Percentiles rank a stretch among this genome's conserved stretches.
phyloP scores from a whole-genome alignment of 352 stramenopile species.

The Stephanocyclus meneghinianus region DNA sequence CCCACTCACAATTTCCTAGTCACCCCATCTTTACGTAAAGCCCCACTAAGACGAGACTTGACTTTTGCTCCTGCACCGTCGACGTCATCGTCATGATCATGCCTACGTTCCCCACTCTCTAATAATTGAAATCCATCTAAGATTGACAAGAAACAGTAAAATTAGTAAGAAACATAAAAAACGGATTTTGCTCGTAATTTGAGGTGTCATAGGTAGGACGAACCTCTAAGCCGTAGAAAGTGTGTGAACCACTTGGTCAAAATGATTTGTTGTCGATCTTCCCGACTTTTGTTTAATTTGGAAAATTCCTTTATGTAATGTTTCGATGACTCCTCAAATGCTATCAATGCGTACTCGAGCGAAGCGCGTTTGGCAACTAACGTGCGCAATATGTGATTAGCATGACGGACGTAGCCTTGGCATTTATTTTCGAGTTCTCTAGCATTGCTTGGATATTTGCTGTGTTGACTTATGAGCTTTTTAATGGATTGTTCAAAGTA shows the following conservation, averaged over 20 bases:
- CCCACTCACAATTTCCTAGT: constrained; percentile 37
- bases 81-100: constrained; percentile 31
- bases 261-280: constrained; percentile 8
- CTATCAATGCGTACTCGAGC: constrained; percentile 27
- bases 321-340: constrained; percentile 24
- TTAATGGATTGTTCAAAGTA: constrained; percentile 23
- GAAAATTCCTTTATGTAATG: constrained; percentile 24
- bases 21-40: constrained; percentile 33
- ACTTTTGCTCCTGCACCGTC: constrained; percentile 17
- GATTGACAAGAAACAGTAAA: not conserved
- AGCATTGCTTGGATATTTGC: not conserved
- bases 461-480: constrained; percentile 11
- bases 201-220: not conserved
- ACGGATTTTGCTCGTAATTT: not conserved
- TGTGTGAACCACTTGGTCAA: constrained; percentile 40
- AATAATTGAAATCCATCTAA: constrained; percentile 53
- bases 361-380: constrained; percentile 33
- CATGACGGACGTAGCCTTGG: constrained; percentile 20
- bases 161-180: not conserved
- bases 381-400: constrained; percentile 39
- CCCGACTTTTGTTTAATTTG: not conserved
- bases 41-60: constrained; percentile 38
- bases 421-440: constrained; percentile 18
- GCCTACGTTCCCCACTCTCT: constrained; percentile 51
- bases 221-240: constrained; percentile 42